Base-by-base conservation (phyloP, 208 protist genomes). In the Naegleria lovaniensis region DNA sequence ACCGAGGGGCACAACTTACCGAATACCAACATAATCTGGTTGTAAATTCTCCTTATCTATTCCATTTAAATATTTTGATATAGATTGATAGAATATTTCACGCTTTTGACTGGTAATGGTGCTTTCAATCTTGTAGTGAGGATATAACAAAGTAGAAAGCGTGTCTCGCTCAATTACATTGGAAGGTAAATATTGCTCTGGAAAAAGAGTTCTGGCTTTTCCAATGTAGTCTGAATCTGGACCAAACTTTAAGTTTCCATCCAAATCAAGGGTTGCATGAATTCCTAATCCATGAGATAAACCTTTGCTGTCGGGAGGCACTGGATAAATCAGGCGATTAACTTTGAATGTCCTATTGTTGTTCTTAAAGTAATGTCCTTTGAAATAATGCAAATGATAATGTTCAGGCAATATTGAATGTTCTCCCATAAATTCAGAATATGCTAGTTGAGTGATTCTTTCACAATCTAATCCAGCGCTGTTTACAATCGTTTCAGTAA, bases 231-330 rank as follows among this genome's bases (percentile, higher is more conserved):
- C 11, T 22, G 38, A 48, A n/a, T 87, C 83, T 3, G 83, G 83
- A 33, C 83, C 83, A 87, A 87, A 87, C 22, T 51, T 41, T 29
- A 87, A 29, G 6, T 87, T 87, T 40, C 40, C 40, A 87, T 52
- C 52, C 83, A 87, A 51, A 51, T 87, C 83, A 33, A 87, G 36
- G 7, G 83, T 87, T 41, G 83, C 29, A 87, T 87, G 83, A 87
- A n/a, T 51, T 29, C 83, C 83, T 48, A 87, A 39, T n/a, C 83
- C 83, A 5, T 51, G 15, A 22, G 29, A 19, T 36, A 87, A 19
- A 29, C 41, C 41, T 48, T 41, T 41, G n/a, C 33, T 38, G 22
- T 67, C 55, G 4, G 55, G 55, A 5, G 83, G 83, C 1, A 87
- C 83, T 52, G 83, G 83, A 51, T 87, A 87, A 16, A 87, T 87